Evolutionary conservation across 1,284 basidiomycete genomes (phyloP).

Genomic region (Trichosporon sp.): DNA sequence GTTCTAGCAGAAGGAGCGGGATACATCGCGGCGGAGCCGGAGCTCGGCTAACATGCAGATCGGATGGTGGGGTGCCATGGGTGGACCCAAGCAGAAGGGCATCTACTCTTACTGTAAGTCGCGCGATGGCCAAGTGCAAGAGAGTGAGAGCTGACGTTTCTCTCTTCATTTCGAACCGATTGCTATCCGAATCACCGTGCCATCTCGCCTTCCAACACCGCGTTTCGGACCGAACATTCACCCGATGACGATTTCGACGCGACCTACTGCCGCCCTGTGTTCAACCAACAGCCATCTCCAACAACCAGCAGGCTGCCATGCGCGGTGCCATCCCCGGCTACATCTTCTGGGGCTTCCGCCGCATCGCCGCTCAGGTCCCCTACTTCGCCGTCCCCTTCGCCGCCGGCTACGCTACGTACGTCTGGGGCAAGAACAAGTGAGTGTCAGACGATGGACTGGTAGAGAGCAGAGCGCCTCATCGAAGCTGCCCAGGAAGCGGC

Average conservation of each 20-base stretch:
- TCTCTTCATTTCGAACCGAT: neutral
- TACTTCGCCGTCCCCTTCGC: conserved; percentile 77
- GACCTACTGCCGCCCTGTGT: neutral
- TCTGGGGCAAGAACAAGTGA: conserved; percentile 68
- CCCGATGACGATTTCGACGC: neutral
- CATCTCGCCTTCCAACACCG: neutral
- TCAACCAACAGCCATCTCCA: conserved; percentile 63
- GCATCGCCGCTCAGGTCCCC: conserved; percentile 66
- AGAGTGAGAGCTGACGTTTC: conserved; percentile 6
- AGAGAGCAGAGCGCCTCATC: too few species aligned
- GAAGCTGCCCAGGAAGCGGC: neutral
- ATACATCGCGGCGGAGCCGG: neutral
- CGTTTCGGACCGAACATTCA: neutral
- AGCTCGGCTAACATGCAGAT: conserved; percentile 54
- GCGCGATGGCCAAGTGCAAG: neutral
- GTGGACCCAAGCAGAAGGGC: conserved; percentile 69
- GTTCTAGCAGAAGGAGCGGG: neutral
- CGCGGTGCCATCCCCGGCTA: conserved; percentile 68
- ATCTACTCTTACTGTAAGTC: conserved; percentile 74
- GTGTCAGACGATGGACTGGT: neutral
- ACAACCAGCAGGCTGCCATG: conserved; percentile 69
- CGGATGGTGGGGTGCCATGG: conserved; percentile 87
- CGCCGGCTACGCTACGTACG: conserved; percentile 71
- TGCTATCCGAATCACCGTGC: neutral
- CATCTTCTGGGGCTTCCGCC: conserved; percentile 80